Evolutionary conservation across 2,329 filamentous ascomycete species (phyloP).

Genomic region (Dactylellina haptotyla): DNA sequence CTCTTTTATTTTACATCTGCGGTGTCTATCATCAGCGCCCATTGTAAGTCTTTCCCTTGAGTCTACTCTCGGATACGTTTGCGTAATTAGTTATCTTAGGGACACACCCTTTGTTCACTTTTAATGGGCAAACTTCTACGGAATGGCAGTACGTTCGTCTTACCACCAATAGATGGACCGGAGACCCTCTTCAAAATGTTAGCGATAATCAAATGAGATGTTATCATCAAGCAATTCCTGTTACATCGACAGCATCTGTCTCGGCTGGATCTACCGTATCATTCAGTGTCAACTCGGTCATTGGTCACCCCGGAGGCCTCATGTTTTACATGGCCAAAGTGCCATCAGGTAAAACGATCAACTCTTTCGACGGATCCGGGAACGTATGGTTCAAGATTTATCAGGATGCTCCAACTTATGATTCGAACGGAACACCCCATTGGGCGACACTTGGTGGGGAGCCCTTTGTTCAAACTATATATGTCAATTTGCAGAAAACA

Average conservation of each 20-base stretch:
- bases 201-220: constrained; percentile 62
- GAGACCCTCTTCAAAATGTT: constrained; percentile 62
- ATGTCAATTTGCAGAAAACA: too few species aligned
- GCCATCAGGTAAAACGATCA: constrained; percentile 53
- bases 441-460: too few species aligned
- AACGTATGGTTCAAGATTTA: constrained; percentile 62
- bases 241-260: constrained; percentile 61
- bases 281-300: constrained; percentile 42
- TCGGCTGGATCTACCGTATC: constrained; percentile 60
- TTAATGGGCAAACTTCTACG: constrained; percentile 63
- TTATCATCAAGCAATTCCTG: constrained; percentile 62
- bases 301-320: constrained; percentile 63
- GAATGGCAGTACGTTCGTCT: constrained; percentile 65
- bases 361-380: constrained; percentile 60
- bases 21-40: too few species aligned
- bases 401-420: constrained; percentile 59
- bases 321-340: constrained; percentile 63
- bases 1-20: too few species aligned
- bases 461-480: too few species aligned
- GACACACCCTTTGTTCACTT: too few species aligned
- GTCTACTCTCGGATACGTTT: too few species aligned
- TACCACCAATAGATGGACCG: constrained; percentile 59
- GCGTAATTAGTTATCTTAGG: too few species aligned
- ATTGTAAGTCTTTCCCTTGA: too few species aligned
- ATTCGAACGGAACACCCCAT: too few species aligned